Conservation (phyloP, 2,329 filamentous ascomycete species). For the Emericellopsis atlantica region DNA sequence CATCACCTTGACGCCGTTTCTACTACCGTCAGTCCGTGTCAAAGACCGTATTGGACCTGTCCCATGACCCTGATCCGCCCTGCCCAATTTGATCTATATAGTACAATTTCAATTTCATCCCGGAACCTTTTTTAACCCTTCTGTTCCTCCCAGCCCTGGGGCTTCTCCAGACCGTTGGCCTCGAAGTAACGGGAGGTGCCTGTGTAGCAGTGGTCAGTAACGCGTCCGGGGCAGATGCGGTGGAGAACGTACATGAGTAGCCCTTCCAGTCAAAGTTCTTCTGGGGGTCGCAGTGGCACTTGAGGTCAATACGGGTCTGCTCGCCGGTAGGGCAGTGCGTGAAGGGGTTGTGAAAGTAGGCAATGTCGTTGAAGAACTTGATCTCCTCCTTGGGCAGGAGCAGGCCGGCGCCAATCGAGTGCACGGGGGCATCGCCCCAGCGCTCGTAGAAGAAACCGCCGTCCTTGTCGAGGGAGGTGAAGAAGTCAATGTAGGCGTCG, state of each 20-base stretch:
- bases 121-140: slow-evolving; percentile 25
- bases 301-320: slow-evolving; percentile 68
- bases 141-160: slow-evolving; percentile 71
- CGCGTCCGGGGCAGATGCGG: neutral
- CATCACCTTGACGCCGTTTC: neutral
- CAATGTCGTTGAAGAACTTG: slow-evolving; percentile 98
- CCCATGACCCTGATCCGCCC: too few relatives aligned
- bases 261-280: slow-evolving; percentile 99
- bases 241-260: slow-evolving; percentile 71
- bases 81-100: neutral
- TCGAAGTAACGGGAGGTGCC: slow-evolving; percentile 74
- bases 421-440: slow-evolving; percentile 94
- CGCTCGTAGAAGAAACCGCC: slow-evolving; percentile 99
- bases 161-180: slow-evolving; percentile 67
- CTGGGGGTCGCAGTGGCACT: slow-evolving; percentile 87
- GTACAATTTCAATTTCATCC: neutral
- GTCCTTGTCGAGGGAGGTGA: slow-evolving; percentile 74
- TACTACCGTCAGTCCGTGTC: too few relatives aligned
- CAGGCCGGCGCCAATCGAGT: slow-evolving; percentile 87
- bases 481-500: slow-evolving; percentile 80
- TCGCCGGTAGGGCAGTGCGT: slow-evolving; percentile 94
- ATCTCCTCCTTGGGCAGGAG: slow-evolving; percentile 87
- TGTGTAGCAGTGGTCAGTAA: slow-evolving; percentile 8
- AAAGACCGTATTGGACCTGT: too few relatives aligned
- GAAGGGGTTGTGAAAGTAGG: slow-evolving; percentile 95